Conservation (phyloP, 805 yeast genomes). For the Nakazawaea wyomingensis region DNA sequence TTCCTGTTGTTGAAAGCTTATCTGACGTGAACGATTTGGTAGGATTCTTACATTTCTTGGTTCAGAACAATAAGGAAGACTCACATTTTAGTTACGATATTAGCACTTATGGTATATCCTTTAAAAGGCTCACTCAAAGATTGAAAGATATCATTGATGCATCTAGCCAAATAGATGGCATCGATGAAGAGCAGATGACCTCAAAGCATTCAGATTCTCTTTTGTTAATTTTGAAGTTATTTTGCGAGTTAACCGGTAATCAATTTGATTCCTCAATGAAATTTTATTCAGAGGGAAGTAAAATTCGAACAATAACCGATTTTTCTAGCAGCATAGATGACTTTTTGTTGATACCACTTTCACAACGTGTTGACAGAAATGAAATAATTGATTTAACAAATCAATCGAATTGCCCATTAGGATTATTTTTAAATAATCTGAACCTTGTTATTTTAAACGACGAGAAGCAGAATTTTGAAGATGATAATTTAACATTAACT, state of each 20-base stretch:
- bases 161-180: slow-evolving; percentile 32
- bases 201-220: slow-evolving; percentile 29
- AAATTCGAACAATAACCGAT: slow-evolving; percentile 16
- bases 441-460: background rate
- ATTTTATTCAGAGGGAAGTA: slow-evolving; percentile 24
- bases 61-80: slow-evolving; percentile 16
- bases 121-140: slow-evolving; percentile 58
- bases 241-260: slow-evolving; percentile 24
- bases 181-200: slow-evolving; percentile 25
- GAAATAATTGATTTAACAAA: slow-evolving; percentile 1
- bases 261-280: slow-evolving; percentile 27
- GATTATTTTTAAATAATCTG: slow-evolving; percentile 5
- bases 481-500: slow-evolving; percentile 5
- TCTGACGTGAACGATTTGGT: slow-evolving; percentile 25
- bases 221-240: slow-evolving; percentile 26
- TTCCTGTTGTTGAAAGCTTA: slow-evolving; percentile 23
- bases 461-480: background rate
- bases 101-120: slow-evolving; percentile 44
- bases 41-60: slow-evolving; percentile 21
- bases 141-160: slow-evolving; percentile 69
- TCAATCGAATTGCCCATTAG: background rate
- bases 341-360: slow-evolving; percentile 5
- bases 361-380: slow-evolving; percentile 1
- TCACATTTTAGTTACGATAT: slow-evolving; percentile 14
- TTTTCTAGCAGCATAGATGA: slow-evolving; percentile 1